Evolutionary conservation across 345 rosid genomes (phyloP), one percentile per base, ranked within the genome.

Genomic region (Dipteronia dyeriana): DNA sequence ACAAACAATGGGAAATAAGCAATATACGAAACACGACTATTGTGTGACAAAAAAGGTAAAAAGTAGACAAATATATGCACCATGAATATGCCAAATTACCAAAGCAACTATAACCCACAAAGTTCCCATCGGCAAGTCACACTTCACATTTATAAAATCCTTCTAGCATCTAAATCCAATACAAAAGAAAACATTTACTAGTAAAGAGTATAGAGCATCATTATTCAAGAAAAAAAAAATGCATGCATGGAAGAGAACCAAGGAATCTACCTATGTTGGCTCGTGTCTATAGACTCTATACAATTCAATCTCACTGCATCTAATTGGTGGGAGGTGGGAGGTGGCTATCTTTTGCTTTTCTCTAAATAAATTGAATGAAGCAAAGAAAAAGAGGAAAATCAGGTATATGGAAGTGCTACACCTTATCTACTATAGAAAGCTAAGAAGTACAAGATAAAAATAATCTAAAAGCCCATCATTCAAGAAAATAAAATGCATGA

Each of bases 1-100:
- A 17, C 75, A 71, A 83, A 25, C 47, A 74, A n/a, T 39, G 29
- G 68, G 62, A 53, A 66, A 68, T 25, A 61, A 80, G 64, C 43
- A 76, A 71, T 56, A 73, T 64, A 72, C 75, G 75, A 74, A 77
- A 66, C 39, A 65, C 22, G 5, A 66, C 26, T 31, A 47, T 16
- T 74, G 26, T 54, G 56, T 19, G 43, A 71, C 53, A 43, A 71
- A 68, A 66, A 39, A 73, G 71, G 71, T 74, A 67, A 77, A 62
- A 59, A 20, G 49, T 47, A 11, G 17, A 54, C 13, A 34, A 81
- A 49, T 57, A 47, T 39, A 70, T 60, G 74, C 63, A 31, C 63
- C 54, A 43, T 47, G 71, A 67, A 26, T 26, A 25, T 75, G 53
- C 68, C 78, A 22, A 45, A 73, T 12, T 49, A 66, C 61, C 72